A percentile compares a stretch with the other conserved stretches of the same genome.
Conservation (phyloP, 2,329 filamentous ascomycete genomes). For the Paecilomyces variotii region DNA sequence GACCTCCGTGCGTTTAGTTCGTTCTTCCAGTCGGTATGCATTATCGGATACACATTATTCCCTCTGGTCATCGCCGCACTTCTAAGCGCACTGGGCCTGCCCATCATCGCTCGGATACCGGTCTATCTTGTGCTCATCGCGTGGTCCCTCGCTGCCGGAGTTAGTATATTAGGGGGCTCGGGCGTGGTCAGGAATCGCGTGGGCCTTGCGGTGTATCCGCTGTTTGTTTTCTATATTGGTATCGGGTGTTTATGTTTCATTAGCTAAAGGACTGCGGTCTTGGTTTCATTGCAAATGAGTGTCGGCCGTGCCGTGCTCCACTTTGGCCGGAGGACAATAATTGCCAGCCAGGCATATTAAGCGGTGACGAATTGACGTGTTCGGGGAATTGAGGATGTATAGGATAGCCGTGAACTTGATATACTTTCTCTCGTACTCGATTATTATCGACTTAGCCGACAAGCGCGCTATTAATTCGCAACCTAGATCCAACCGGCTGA, state of each 20-base stretch:
- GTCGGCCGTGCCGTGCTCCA: neutral
- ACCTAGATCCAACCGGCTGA: neutral
- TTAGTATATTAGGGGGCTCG: constrained; percentile 91
- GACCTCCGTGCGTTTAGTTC: constrained; percentile 52
- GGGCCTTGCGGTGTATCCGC: constrained; percentile 84
- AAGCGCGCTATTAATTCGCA: neutral
- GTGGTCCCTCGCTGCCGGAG: constrained; percentile 91
- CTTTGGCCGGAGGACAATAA: neutral
- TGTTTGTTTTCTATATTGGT: constrained; percentile 91
- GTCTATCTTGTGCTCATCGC: constrained; percentile 80
- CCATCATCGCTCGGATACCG: constrained; percentile 75
- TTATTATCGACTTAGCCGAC: neutral
- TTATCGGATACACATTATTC: constrained; percentile 97
- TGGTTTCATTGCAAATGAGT: neutral
- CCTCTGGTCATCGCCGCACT: constrained; percentile 88
- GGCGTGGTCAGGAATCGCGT: constrained; percentile 94
- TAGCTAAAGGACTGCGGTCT: constrained; percentile 49
- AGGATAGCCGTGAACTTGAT: neutral
- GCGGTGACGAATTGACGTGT: neutral
- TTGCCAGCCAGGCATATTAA: neutral
- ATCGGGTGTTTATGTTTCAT: constrained; percentile 96
- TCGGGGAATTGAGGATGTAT: neutral
- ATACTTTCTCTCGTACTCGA: no score
- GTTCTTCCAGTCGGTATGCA: constrained; percentile 94
- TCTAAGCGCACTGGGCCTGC: constrained; percentile 73